Percentiles rank a stretch among this genome's conserved stretches.
These are phyloP conservation scores for Nicotiana tabacum DNA, from an alignment of 257 asterid species.

Conservation along the genomic window DNA sequence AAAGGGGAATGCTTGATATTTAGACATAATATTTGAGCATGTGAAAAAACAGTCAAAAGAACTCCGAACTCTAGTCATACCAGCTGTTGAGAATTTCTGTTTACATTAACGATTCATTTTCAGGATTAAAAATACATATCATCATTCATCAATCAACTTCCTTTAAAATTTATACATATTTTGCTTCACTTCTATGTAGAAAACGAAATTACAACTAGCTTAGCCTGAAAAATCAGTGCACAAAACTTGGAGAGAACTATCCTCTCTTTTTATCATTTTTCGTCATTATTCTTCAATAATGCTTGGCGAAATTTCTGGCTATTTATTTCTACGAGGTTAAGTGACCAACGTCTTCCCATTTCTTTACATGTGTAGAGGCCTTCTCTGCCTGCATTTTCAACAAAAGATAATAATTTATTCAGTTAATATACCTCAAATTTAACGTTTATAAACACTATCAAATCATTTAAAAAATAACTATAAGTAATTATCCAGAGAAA, in stretches of 20 bases:
- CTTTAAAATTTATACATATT: neutral
- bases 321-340: neutral
- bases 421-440: neutral
- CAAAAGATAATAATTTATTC: neutral
- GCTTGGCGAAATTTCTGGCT: neutral
- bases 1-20: too few species aligned
- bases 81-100: neutral
- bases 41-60: too few species aligned
- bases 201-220: neutral
- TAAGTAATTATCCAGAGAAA: fast-evolving
- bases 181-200: neutral
- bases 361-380: slow-evolving; percentile 3
- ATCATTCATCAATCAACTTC: neutral
- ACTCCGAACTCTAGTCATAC: too few species aligned
- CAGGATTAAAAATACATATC: neutral
- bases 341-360: slow-evolving; percentile 7
- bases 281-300: neutral
- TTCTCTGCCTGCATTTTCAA: slow-evolving; percentile 12
- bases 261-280: neutral
- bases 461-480: neutral
- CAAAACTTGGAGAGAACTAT: neutral
- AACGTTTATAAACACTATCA: too few species aligned
- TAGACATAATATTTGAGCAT: too few species aligned
- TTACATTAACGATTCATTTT: neutral
- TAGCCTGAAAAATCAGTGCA: neutral